phyloP scores from a whole-genome alignment of 192 early-diverging fungal species.

The Chytriomyces sp. region DNA sequence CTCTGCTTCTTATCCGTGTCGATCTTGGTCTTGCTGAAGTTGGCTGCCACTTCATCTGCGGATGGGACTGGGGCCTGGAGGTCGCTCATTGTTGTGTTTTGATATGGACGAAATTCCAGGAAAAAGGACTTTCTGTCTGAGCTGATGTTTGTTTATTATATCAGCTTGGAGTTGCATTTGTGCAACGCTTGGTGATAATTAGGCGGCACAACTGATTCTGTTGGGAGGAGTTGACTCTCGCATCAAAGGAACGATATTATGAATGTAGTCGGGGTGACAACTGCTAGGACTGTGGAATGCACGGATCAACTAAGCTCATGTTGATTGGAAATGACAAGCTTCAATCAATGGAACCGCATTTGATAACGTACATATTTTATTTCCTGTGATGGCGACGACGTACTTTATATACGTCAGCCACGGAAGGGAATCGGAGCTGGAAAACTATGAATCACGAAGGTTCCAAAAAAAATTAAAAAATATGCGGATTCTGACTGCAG shows the following conservation, averaged over 20 bases:
- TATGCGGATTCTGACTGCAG: too few species aligned
- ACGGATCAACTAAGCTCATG: too few species aligned
- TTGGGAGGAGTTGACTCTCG: not conserved
- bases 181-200: constrained; percentile 20
- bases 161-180: constrained; percentile 19
- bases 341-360: too few species aligned
- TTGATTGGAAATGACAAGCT: not conserved
- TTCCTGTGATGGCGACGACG: too few species aligned
- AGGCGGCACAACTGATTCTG: not conserved
- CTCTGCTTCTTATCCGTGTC: constrained; percentile 18
- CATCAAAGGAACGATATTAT: not conserved
- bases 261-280: constrained; percentile 16
- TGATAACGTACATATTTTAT: too few species aligned
- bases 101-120: not conserved
- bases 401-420: too few species aligned
- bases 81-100: not conserved
- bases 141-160: too few species aligned
- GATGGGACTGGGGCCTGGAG: not conserved
- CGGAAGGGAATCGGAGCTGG: too few species aligned
- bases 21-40: not conserved
- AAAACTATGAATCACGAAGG: too few species aligned
- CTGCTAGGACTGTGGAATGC: not conserved
- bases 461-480: too few species aligned
- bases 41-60: not conserved
- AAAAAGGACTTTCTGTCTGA: too few species aligned